Conservation (phyloP, 169 alveolate species). For the Plasmodium vinckei region DNA sequence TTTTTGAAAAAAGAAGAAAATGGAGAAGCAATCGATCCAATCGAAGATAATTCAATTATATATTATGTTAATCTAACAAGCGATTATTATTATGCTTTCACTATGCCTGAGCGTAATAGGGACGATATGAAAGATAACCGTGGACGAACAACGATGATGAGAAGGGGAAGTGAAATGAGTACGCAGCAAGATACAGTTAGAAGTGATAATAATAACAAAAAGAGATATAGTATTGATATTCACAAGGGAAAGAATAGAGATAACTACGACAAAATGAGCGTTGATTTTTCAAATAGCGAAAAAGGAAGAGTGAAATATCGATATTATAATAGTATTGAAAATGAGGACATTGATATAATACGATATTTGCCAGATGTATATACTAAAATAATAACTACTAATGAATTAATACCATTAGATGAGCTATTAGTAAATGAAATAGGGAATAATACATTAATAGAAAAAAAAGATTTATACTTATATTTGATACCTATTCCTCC, state of each 20-base stretch:
- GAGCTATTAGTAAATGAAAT: conserved; percentile 55
- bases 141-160: conserved; percentile 9
- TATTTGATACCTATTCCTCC: conserved; percentile 76
- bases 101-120: conserved; percentile 40
- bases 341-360: neutral
- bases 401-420: conserved; percentile 67
- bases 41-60: conserved; percentile 59
- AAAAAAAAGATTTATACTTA: conserved; percentile 53
- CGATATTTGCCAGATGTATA: conserved; percentile 36
- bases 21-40: conserved; percentile 2
- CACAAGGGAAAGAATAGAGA: neutral
- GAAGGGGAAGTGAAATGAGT: neutral
- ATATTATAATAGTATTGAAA: neutral
- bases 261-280: neutral
- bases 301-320: neutral
- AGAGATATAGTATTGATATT: neutral
- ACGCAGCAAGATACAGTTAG: neutral
- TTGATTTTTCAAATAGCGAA: neutral
- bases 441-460: conserved; percentile 63
- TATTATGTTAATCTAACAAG: conserved; percentile 74
- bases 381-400: conserved; percentile 64
- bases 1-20: conserved; percentile 60
- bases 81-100: conserved; percentile 72
- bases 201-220: neutral
- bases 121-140: conserved; percentile 23